phyloP scores from a whole-genome alignment of 768 basidiomycete species.

The Amylocystis lapponica region DNA sequence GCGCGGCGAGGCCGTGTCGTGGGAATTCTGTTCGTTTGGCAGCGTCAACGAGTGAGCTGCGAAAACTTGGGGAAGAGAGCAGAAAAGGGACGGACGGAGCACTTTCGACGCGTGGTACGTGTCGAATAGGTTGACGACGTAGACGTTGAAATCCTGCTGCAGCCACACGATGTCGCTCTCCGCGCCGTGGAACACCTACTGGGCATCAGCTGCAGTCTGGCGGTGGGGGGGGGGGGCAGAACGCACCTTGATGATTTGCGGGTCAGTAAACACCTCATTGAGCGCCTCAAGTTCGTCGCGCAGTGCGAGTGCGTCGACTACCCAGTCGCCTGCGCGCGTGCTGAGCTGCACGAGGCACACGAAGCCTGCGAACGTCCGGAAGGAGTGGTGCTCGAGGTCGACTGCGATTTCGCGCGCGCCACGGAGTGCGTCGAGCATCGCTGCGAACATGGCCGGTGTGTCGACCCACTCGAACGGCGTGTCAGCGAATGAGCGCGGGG shows the following conservation, averaged over 20 bases:
- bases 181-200: slow-evolving; percentile 89
- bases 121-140: slow-evolving; percentile 94
- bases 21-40: slow-evolving; percentile 55
- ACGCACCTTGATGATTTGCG: slow-evolving; percentile 75
- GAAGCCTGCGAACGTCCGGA: slow-evolving; percentile 80
- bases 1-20: slow-evolving; percentile 74
- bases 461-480: slow-evolving; percentile 71
- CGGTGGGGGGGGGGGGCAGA: background rate
- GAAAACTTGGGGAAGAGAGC: too few species aligned
- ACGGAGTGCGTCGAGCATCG: slow-evolving; percentile 65
- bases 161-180: slow-evolving; percentile 94
- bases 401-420: slow-evolving; percentile 76
- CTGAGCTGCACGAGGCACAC: slow-evolving; percentile 92
- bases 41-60: background rate
- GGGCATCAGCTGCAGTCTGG: background rate
- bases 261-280: slow-evolving; percentile 84
- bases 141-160: slow-evolving; percentile 92
- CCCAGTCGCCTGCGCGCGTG: slow-evolving; percentile 77
- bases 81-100: slow-evolving; percentile 42
- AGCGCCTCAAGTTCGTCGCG: slow-evolving; percentile 68
- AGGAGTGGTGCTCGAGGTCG: slow-evolving; percentile 92
- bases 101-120: slow-evolving; percentile 92
- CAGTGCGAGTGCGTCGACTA: slow-evolving; percentile 77
- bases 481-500: slow-evolving; percentile 54
- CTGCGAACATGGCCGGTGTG: slow-evolving; percentile 45